These are phyloP conservation scores for Ceratonia siliqua DNA, from an alignment of 306 rosid species.

Conservation along the genomic window DNA sequence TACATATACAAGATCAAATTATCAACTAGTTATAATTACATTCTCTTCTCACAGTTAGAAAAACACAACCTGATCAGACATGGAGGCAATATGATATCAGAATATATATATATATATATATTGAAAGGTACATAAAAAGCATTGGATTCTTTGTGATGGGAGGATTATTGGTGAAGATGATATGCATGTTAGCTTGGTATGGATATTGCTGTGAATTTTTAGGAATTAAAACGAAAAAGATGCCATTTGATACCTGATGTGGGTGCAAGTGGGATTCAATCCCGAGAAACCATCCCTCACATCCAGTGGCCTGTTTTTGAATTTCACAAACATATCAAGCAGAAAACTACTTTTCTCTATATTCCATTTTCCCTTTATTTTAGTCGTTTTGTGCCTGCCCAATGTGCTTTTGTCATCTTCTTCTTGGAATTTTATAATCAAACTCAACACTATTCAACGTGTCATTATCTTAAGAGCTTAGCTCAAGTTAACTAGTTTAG, in stretches of 20 bases:
- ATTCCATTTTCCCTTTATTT: not conserved
- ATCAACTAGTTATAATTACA: too few species aligned
- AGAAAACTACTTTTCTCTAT: not conserved
- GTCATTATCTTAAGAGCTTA: not conserved
- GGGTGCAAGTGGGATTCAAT: slow-evolving; percentile 65
- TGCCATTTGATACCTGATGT: slow-evolving; percentile 46
- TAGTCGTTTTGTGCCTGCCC: not conserved
- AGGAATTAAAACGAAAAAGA: slow-evolving; percentile 38
- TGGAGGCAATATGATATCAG: not conserved
- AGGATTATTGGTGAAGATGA: slow-evolving; percentile 38
- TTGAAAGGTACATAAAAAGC: slow-evolving; percentile 34
- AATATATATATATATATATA: not conserved
- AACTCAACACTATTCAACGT: not conserved
- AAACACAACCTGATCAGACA: not conserved
- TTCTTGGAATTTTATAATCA: slow-evolving; percentile 4
- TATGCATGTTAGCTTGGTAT: slow-evolving; percentile 35
- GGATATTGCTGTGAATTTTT: slow-evolving; percentile 37
- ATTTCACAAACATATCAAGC: slow-evolving; percentile 9
- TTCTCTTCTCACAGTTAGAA: too few species aligned
- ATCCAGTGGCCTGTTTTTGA: slow-evolving; percentile 1
- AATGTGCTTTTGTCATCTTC: slow-evolving; percentile 9
- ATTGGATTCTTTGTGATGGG: slow-evolving; percentile 58
- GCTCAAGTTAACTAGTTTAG: not conserved
- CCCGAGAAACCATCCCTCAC: slow-evolving; percentile 45
- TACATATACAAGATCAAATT: too few species aligned